A percentile compares a stretch with the other conserved stretches of the same genome.
Evolutionary conservation across 352 stramenopile species (phyloP).

Genomic region (Globisporangium abappressorium): DNA sequence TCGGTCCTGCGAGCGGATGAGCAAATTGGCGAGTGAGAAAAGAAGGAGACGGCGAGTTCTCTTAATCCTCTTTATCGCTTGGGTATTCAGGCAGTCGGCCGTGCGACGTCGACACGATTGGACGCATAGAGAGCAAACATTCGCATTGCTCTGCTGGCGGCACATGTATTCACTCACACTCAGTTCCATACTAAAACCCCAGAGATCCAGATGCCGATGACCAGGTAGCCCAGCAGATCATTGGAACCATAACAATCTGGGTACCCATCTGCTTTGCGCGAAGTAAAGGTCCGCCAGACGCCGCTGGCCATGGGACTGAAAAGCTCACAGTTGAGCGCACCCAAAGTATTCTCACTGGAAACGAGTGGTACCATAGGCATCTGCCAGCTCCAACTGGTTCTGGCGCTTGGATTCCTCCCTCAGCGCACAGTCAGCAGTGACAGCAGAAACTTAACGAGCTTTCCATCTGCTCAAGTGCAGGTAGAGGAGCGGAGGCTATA

Average conservation of each 20-base stretch:
- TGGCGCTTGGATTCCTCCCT: neutral
- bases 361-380: neutral
- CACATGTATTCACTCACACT: neutral
- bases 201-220: neutral
- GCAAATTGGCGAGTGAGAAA: conserved; percentile 4
- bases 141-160: neutral
- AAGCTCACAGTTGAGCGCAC: neutral
- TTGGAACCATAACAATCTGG: neutral
- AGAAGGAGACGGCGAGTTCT: neutral
- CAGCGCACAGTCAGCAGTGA: neutral
- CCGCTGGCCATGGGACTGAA: neutral
- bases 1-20: neutral
- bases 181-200: neutral
- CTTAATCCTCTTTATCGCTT: neutral
- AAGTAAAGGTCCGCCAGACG: conserved; percentile 1
- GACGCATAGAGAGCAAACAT: neutral
- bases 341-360: neutral
- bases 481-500: neutral
- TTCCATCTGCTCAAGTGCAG: neutral
- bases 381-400: neutral
- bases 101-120: neutral
- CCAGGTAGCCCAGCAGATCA: neutral
- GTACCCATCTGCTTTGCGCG: neutral
- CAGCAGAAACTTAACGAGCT: neutral
- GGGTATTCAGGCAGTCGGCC: neutral